Base-by-base conservation (phyloP, 768 basidiomycete species). In the Tubosaeta sp. region DNA sequence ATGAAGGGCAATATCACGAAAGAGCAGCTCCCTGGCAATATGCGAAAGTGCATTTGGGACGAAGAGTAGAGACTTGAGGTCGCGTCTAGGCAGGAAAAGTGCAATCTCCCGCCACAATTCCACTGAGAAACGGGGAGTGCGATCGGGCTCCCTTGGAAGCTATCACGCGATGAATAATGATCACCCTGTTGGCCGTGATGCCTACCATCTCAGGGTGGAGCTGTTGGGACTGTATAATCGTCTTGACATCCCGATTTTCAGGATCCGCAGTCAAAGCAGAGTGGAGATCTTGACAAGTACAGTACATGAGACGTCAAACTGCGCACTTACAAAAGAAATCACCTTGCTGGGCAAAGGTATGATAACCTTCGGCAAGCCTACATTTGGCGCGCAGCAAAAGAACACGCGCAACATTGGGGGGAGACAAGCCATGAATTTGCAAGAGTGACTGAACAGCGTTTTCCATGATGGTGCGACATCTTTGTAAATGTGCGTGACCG, bases 101-200 rank as follows among this genome's bases (percentile, higher is more conserved):
- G 80, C 84, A 34, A 88, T 81, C 61, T 86, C 80, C 30, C 81
- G 73, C 86, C 86, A 88, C 46, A 87, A 79, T 67, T 88, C 86
- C 6, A 72, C 72, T 3, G 85, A 86, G 58, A 87, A 79, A 18
- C 76, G 75, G 32, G 78, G 79, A 14, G 73, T 76, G 45, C 72
- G 72, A 27, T 69, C 62, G 10, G 76, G 75, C 16, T 76, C 67
- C 38, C 64, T 55, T 32, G 65, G 56, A 42, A 66, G 63, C 68
- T 66, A 54, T 36, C 21, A 44, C 36, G 40, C 27, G 12, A 39
- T 49, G 34, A 58, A 31, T 27, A 24, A 35, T 34, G 38, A 21
- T 19, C 30, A 6, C 10, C 6, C 41, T 27, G 18, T 29, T 49
- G 39, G 30, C 11, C 27, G 4, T 6, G 27, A 42, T n/a, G 58